phyloP scores from a whole-genome alignment of 495 filamentous ascomycete species.

The Trichoderma gamsii region DNA sequence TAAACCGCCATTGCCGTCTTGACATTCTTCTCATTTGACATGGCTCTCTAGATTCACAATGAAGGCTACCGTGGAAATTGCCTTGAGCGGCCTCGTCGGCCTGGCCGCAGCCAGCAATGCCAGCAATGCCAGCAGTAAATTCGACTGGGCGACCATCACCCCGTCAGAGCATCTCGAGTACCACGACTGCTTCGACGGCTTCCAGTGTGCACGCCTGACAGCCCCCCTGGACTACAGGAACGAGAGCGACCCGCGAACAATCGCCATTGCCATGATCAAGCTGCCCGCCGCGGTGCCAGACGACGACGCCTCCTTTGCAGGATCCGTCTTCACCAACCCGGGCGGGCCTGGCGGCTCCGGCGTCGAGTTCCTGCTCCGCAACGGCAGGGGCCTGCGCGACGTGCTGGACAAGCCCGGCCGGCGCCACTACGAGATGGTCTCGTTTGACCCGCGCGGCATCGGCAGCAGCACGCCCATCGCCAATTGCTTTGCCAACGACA shows the following conservation, averaged over 20 bases:
- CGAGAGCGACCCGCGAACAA: slow-evolving; percentile 16
- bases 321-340: slow-evolving; percentile 39
- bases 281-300: slow-evolving; percentile 29
- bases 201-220: slow-evolving; percentile 39
- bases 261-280: slow-evolving; percentile 32
- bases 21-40: background rate
- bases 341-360: slow-evolving; percentile 41
- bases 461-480: slow-evolving; percentile 32
- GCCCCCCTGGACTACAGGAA: slow-evolving; percentile 40
- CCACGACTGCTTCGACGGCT: slow-evolving; percentile 32
- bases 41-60: background rate
- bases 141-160: slow-evolving; percentile 23
- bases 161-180: slow-evolving; percentile 28
- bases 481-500: slow-evolving; percentile 31
- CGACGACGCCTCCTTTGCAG: slow-evolving; percentile 24
- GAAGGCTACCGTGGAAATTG: background rate
- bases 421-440: slow-evolving; percentile 33
- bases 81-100: background rate
- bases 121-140: background rate
- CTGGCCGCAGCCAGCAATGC: background rate
- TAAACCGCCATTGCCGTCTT: background rate
- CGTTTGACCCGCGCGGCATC: slow-evolving; percentile 42
- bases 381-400: slow-evolving; percentile 26
- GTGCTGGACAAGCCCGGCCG: slow-evolving; percentile 27
- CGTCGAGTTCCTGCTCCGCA: slow-evolving; percentile 20